Conservation (phyloP, 768 basidiomycete genomes). For the Suillus bovinus region DNA sequence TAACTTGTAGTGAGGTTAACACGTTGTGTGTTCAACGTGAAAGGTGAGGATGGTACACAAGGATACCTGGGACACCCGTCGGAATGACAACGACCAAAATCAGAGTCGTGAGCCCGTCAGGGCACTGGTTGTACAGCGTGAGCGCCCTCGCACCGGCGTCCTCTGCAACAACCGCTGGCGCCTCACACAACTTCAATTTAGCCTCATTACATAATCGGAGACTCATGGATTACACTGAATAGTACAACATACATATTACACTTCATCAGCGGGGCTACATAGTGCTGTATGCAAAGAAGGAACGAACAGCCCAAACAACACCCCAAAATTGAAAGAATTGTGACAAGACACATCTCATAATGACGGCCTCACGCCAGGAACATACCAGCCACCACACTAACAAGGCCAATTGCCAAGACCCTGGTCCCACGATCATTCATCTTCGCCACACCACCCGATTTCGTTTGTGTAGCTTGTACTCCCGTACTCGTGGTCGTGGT, state of each 20-base stretch:
- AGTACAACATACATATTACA: neutral
- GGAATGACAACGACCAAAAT: constrained; percentile 1
- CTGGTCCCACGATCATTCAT: constrained; percentile 25
- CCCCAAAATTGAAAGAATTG: neutral
- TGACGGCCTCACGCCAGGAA: constrained; percentile 17
- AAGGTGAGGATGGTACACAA: neutral
- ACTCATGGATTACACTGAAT: neutral
- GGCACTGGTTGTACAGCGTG: constrained; percentile 2
- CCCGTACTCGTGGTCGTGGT: constrained; percentile 15
- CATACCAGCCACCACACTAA: constrained; percentile 22
- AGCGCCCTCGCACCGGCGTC: constrained; percentile 5
- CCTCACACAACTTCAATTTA: no score
- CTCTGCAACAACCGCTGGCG: neutral
- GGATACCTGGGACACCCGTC: neutral
- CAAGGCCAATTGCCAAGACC: constrained; percentile 23
- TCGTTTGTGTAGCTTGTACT: constrained; percentile 20
- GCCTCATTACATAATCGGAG: constrained; percentile 1
- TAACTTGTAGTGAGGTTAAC: neutral
- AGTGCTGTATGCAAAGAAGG: neutral
- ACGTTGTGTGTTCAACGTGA: neutral
- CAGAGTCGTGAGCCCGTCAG: constrained; percentile 7
- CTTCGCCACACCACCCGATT: constrained; percentile 14
- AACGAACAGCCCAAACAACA: neutral
- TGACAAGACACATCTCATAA: neutral
- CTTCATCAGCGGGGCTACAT: neutral